Evolutionary conservation across 2,329 filamentous ascomycete genomes (phyloP).

Genomic region (Botrytis paeoniae): DNA sequence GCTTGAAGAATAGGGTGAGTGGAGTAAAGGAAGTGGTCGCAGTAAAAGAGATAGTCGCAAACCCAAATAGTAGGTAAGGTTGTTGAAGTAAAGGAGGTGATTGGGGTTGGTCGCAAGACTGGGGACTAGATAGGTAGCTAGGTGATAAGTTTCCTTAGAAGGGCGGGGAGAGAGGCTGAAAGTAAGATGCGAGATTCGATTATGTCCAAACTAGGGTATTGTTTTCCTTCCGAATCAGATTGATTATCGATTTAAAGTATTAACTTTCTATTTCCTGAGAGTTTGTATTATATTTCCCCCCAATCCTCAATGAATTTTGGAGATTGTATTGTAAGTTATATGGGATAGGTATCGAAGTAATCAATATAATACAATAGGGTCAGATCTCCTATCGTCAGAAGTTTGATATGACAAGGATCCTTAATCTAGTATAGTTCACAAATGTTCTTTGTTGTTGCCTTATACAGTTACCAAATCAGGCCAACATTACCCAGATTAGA

Average conservation of each 20-base stretch:
- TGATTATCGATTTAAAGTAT: not conserved
- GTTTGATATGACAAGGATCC: slow-evolving; percentile 16
- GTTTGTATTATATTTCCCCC: not conserved
- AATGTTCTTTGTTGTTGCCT: slow-evolving; percentile 13
- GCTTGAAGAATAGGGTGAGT: not conserved
- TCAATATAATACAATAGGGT: not conserved
- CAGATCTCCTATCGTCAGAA: slow-evolving; percentile 13
- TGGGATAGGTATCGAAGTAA: not conserved
- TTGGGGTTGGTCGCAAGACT: not conserved
- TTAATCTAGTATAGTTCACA: slow-evolving; percentile 2
- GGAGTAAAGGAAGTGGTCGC: not conserved
- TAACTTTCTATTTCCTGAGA: not conserved
- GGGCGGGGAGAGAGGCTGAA: slow-evolving; percentile 8
- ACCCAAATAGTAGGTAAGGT: slow-evolving; percentile 11
- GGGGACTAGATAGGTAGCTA: not conserved
- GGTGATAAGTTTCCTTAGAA: slow-evolving; percentile 2
- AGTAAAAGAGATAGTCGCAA: not conserved
- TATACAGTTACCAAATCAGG: not conserved
- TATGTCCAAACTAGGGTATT: not conserved
- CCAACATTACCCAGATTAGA: slow-evolving; percentile 15
- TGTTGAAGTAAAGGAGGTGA: not conserved
- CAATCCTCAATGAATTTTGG: not conserved
- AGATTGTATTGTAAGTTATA: not conserved
- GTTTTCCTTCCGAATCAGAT: not conserved
- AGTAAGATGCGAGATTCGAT: not conserved